Evolutionary conservation across 2,329 filamentous ascomycete genomes (phyloP).

Genomic region (Magnaporthales sp.): DNA sequence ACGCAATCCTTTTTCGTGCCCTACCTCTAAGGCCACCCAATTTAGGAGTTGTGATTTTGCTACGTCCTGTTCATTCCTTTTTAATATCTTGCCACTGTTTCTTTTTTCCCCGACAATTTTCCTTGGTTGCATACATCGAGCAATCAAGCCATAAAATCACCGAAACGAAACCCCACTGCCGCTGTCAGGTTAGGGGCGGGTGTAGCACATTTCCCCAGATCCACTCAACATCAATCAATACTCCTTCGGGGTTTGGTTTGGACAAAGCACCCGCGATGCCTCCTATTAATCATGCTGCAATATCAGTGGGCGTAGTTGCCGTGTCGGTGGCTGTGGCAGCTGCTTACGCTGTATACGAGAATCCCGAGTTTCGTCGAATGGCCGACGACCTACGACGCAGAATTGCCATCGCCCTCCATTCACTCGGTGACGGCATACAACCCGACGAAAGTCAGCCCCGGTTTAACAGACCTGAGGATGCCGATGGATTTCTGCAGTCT

Average conservation of each 20-base stretch:
- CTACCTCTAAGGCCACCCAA: neutral
- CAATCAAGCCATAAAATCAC: neutral
- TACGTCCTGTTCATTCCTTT: neutral
- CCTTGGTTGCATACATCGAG: neutral
- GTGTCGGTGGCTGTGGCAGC: slow-evolving; percentile 48
- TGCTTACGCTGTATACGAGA: slow-evolving; percentile 54
- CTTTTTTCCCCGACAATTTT: neutral
- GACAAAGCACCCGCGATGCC: slow-evolving; percentile 31
- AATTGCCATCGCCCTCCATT: slow-evolving; percentile 51
- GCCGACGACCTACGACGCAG: slow-evolving; percentile 52
- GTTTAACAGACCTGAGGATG: slow-evolving; percentile 59
- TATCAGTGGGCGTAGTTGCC: slow-evolving; percentile 51
- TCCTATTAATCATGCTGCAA: slow-evolving; percentile 43
- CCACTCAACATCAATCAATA: neutral
- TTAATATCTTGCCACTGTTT: neutral
- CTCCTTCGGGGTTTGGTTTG: neutral
- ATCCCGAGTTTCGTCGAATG: slow-evolving; percentile 52
- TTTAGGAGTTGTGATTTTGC: neutral
- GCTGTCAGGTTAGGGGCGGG: neutral
- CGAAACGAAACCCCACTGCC: neutral
- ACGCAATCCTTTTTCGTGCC: neutral
- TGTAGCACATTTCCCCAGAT: neutral
- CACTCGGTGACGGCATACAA: slow-evolving; percentile 48
- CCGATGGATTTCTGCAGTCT: slow-evolving; percentile 52
- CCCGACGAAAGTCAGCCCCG: slow-evolving; percentile 40